Conservation (phyloP, 164 flowering plant species). For the Saururus chinensis region DNA sequence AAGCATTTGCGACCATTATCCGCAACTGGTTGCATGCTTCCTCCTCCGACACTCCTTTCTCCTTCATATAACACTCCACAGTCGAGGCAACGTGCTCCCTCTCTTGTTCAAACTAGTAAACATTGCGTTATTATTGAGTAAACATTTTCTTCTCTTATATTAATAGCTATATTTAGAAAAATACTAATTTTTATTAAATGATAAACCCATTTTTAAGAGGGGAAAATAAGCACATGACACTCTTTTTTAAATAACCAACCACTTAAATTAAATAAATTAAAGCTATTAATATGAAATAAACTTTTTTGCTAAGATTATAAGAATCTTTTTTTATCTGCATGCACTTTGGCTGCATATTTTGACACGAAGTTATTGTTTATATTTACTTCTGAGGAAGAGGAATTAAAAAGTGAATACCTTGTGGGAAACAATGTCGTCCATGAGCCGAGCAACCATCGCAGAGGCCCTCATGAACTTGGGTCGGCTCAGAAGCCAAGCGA, state of each 20-base stretch:
- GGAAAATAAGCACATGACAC: too few species aligned
- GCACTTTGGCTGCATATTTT: too few species aligned
- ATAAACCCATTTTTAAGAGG: too few species aligned
- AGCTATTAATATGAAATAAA: too few species aligned
- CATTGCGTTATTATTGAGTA: not conserved
- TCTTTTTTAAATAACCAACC: too few species aligned
- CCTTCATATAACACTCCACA: conserved; percentile 2
- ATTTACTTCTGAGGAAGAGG: not conserved
- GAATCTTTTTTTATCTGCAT: too few species aligned
- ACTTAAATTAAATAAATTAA: too few species aligned
- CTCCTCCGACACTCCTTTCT: conserved; percentile 1
- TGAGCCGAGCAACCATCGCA: conserved; percentile 8
- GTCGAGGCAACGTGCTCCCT: conserved; percentile 4
- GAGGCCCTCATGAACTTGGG: conserved; percentile 11
- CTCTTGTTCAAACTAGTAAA: conserved; percentile 4
- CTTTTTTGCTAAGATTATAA: too few species aligned
- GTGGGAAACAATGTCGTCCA: conserved; percentile 22
- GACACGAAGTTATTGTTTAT: not conserved
- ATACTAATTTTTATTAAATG: too few species aligned
- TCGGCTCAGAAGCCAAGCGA: conserved; percentile 1
- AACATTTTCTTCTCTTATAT: not conserved
- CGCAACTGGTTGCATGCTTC: conserved; percentile 2
- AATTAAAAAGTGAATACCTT: conserved; percentile 9
- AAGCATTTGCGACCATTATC: not conserved
- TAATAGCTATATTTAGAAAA: too few species aligned